Evolutionary conservation across 345 rosid species (phyloP).

Genomic region (Citrus sinensis): DVS_A1.0 CM039162.1:24995001-24995500

Average conservation of each 20-base stretch:
- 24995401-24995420: conserved; percentile 53
- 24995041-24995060: conserved; percentile 49
- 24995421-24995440: conserved; percentile 63
- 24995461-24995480: background rate
- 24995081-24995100: conserved; percentile 58
- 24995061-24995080: conserved; percentile 42
- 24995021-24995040: conserved; percentile 39
- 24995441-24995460: background rate
- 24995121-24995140: background rate
- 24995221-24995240: conserved; percentile 42
- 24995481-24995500: too few species aligned
- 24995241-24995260: conserved; percentile 42
- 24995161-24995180: background rate
- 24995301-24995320: conserved; percentile 48
- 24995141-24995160: background rate
- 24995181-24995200: conserved; percentile 22
- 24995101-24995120: conserved; percentile 38
- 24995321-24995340: conserved; percentile 37
- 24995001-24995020: conserved; percentile 35
- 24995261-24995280: conserved; percentile 36
- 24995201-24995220: conserved; percentile 49
- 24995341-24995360: conserved; percentile 37
- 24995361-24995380: conserved; percentile 35
- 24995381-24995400: conserved; percentile 43
- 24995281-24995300: conserved; percentile 42